phyloP scores from a whole-genome alignment of 1,284 basidiomycete genomes.

The Fomitopsis schrenkii region DNA sequence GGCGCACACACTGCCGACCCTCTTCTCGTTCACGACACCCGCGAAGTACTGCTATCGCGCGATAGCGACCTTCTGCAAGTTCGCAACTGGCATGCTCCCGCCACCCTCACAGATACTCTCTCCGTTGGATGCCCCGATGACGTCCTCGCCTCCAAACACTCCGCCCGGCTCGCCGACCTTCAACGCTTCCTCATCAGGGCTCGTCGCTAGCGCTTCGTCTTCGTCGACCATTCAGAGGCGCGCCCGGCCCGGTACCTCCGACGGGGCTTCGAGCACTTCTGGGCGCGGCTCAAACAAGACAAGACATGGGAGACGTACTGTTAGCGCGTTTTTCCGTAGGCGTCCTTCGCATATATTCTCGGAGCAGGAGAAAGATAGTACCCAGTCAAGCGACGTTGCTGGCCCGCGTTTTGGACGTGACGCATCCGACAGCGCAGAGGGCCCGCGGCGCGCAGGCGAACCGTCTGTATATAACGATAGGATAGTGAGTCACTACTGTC shows the following conservation, averaged over 20 bases:
- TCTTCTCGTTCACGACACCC: slow-evolving; percentile 82
- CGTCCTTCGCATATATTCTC: background rate
- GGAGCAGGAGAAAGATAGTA: background rate
- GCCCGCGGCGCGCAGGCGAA: slow-evolving; percentile 59
- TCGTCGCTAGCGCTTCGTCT: slow-evolving; percentile 1
- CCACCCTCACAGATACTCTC: background rate
- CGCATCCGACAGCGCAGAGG: slow-evolving; percentile 17
- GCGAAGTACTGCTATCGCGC: slow-evolving; percentile 76
- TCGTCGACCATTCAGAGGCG: background rate
- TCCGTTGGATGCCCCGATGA: background rate
- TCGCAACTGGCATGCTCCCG: slow-evolving; percentile 49
- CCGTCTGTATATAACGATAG: slow-evolving; percentile 50
- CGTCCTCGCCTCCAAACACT: background rate
- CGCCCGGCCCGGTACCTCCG: background rate
- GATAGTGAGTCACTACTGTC: slow-evolving; percentile 33
- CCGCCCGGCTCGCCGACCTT: background rate
- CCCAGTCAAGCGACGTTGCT: slow-evolving; percentile 38
- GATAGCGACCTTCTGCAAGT: slow-evolving; percentile 63
- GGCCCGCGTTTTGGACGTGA: slow-evolving; percentile 41
- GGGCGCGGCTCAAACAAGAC: slow-evolving; percentile 12
- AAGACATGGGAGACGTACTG: slow-evolving; percentile 4
- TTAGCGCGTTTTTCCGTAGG: slow-evolving; percentile 14
- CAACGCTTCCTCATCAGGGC: background rate
- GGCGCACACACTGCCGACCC: slow-evolving; percentile 71
- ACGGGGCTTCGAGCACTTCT: background rate